These are phyloP conservation scores for Limonium bicolor DNA, from an alignment of 148 eudicot genomes.

Conservation along the genomic window DNA sequence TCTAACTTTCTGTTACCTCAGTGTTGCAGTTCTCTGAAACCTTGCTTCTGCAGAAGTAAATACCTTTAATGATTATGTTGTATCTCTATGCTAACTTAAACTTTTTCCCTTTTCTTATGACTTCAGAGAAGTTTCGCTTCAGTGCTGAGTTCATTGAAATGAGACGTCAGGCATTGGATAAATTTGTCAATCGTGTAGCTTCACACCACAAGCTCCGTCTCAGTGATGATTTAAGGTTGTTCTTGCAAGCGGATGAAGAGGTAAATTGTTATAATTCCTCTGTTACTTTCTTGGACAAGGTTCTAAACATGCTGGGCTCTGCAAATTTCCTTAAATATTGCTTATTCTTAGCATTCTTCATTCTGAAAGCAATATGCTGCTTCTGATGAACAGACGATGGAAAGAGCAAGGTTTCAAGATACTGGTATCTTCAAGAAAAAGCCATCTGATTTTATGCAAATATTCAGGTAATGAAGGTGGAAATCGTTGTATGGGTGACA, in stretches of 20 bases:
- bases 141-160: conserved; percentile 97
- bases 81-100: no score
- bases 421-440: conserved; percentile 68
- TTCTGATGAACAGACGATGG: conserved; percentile 69
- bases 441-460: conserved; percentile 80
- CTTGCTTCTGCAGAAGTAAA: no score
- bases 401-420: conserved; percentile 83
- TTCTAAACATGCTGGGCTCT: no score
- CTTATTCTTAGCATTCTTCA: no score
- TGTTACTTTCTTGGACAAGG: no score
- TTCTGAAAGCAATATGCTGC: no score
- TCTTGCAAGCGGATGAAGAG: conserved; percentile 95
- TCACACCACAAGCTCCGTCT: conserved; percentile 76
- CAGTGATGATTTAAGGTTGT: conserved; percentile 83
- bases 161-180: conserved; percentile 90
- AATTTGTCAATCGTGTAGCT: conserved; percentile 82
- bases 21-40: no score
- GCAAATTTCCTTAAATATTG: no score
- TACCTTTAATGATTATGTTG: no score
- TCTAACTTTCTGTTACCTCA: no score
- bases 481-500: no score
- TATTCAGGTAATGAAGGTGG: no score
- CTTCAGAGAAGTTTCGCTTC: conserved; percentile 88
- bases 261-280: conserved; percentile 25
- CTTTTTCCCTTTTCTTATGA: conserved; percentile 7